Evolutionary conservation across 2,329 filamentous ascomycete genomes (phyloP).

Genomic region (Colletotrichum eremochloae): DNA sequence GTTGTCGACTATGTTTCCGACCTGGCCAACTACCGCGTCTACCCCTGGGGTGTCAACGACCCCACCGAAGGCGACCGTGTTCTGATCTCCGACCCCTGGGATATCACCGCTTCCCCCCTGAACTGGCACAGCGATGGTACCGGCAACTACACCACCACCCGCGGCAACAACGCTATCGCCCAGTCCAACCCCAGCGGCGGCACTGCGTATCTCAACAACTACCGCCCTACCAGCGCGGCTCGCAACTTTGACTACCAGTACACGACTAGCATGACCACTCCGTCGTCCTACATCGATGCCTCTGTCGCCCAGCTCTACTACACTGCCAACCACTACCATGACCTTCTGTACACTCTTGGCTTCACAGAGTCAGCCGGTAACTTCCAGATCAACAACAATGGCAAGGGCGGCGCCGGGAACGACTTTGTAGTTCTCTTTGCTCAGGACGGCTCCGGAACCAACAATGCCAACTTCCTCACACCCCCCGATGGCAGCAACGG

Average conservation of each 20-base stretch:
- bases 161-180: conserved; percentile 67
- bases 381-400: conserved; percentile 66
- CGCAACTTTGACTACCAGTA: conserved; percentile 59
- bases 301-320: conserved; percentile 69
- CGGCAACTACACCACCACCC: conserved; percentile 61
- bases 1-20: conserved; percentile 65
- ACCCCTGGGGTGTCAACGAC: conserved; percentile 65
- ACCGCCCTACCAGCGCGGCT: conserved; percentile 56
- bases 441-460: conserved; percentile 62
- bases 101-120: conserved; percentile 56
- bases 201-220: conserved; percentile 46
- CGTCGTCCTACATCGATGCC: conserved; percentile 59
- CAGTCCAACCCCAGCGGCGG: conserved; percentile 62
- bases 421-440: conserved; percentile 65
- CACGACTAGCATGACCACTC: conserved; percentile 48
- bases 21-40: conserved; percentile 65
- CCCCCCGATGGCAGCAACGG: conserved; percentile 60
- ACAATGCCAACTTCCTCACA: conserved; percentile 67
- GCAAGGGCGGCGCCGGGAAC: conserved; percentile 58
- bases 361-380: conserved; percentile 68
- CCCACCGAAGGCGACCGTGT: conserved; percentile 59
- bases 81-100: conserved; percentile 59
- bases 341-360: conserved; percentile 65
- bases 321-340: conserved; percentile 67
- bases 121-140: conserved; percentile 63